Conservation (phyloP, 1,284 basidiomycete genomes). For the Sphaerobolus stellatus region DNA sequence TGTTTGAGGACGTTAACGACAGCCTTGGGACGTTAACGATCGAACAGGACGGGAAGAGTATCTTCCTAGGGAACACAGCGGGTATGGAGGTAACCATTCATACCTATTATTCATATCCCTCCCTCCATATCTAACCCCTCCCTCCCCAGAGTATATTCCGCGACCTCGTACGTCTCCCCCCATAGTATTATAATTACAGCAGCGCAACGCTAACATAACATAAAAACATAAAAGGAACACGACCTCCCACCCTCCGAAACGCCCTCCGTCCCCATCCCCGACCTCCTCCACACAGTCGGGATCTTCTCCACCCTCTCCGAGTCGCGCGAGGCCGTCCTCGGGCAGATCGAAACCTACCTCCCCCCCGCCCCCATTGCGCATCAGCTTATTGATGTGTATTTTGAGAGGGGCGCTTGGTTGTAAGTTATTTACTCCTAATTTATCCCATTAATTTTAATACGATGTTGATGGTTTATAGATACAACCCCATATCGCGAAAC, state of each 20-base stretch:
- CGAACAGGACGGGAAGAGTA: constrained; percentile 50
- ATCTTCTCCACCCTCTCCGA: constrained; percentile 6
- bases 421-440: background rate
- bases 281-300: background rate
- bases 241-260: no score
- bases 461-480: background rate
- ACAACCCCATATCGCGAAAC: constrained; percentile 2
- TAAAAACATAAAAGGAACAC: no score
- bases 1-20: constrained; percentile 50
- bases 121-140: no score
- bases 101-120: no score
- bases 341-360: background rate
- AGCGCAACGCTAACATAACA: no score
- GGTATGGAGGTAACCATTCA: constrained; percentile 59
- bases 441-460: background rate
- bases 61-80: constrained; percentile 61
- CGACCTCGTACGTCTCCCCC: no score
- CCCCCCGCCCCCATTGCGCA: background rate
- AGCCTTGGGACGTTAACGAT: constrained; percentile 65
- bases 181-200: no score
- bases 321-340: background rate
- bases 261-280: background rate
- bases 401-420: constrained; percentile 7
- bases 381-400: background rate
- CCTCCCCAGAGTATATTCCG: no score